phyloP scores from a whole-genome alignment of 2,329 filamentous ascomycete species.

The Trichoderma gracile region DNA sequence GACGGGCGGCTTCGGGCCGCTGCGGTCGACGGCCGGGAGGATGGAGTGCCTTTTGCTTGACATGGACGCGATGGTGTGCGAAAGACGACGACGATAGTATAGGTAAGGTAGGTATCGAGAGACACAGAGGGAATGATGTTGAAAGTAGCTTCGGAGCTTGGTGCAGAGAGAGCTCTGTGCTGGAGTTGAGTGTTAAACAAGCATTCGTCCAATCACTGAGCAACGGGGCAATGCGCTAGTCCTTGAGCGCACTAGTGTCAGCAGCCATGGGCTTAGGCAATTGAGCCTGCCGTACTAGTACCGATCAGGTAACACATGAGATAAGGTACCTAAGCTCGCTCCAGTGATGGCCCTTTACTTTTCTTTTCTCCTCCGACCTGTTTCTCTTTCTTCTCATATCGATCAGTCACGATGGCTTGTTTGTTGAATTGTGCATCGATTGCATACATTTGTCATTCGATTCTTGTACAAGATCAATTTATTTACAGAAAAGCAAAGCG shows the following conservation, averaged over 20 bases:
- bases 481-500: not conserved
- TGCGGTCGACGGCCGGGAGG: slow-evolving; percentile 53
- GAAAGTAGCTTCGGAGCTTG: slow-evolving; percentile 2
- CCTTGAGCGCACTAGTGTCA: not conserved
- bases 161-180: slow-evolving; percentile 1
- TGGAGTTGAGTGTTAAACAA: not conserved
- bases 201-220: not conserved
- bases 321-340: not conserved
- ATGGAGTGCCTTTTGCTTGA: slow-evolving; percentile 58
- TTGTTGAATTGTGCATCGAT: not conserved
- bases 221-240: not conserved
- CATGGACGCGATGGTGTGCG: slow-evolving; percentile 31
- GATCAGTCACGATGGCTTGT: not conserved
- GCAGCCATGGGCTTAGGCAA: not conserved
- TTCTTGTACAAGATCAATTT: not conserved
- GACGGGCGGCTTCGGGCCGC: slow-evolving; percentile 61
- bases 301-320: not conserved
- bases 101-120: too few species aligned
- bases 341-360: not conserved
- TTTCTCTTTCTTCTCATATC: not conserved
- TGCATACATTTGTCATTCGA: not conserved
- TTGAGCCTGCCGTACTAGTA: not conserved
- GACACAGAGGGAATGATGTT: not conserved
- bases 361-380: not conserved
- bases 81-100: not conserved